Evolutionary conservation across 2,329 filamentous ascomycete genomes (phyloP), one percentile per base, ranked within the genome.

Genomic region (Pseudodiploospora longispora): DNA sequence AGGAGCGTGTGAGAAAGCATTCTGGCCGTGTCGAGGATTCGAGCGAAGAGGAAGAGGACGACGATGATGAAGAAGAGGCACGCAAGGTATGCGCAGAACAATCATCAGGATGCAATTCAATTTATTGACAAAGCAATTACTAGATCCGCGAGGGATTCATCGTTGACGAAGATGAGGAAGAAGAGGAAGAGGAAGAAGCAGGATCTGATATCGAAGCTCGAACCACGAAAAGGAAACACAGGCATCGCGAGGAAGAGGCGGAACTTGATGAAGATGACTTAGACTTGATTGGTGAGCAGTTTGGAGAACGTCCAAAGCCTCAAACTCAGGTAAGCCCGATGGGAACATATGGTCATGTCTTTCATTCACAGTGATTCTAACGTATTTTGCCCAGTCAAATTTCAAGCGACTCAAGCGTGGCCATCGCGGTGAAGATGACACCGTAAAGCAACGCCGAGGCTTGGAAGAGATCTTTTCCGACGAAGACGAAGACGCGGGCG

Each of bases 401-500:
- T 95, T 94, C 74, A 98, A 98, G 68, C 86, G 93, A 35, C 79
- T 98, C 44, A 98, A 97, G 73, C 87, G 88, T 52, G 91, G 93
- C 43, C 87, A 91, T 52, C 78, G 85, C 48, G 83, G 84, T 51
- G 83, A 88, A 50, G 80, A 78, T 44, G 77, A 88, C 40, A 76
- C 80, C 27, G 72, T 72, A 28, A 72, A 70, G 53, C 75, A 82
- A 52, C 75, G 81, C 35, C 83, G 84, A 49, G 88, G 85, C 27
- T 78, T 97, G 10, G 84, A 89, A 53, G 84, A 96, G 55, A 97
- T 98, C 53, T 98, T 98, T 64, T 90, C 87, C 32, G 91, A 95
- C 53, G 91, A 96, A 42, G 91, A 97, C 50, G 90, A 95, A 43
- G 81, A 85, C 12, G 80, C 76, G 46, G 74, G 50, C 43, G 76